Percentiles rank a stretch among this genome's conserved stretches.
Evolutionary conservation across 2,329 filamentous ascomycete genomes (phyloP).

Genomic region (Sporothrix globosa): DNA sequence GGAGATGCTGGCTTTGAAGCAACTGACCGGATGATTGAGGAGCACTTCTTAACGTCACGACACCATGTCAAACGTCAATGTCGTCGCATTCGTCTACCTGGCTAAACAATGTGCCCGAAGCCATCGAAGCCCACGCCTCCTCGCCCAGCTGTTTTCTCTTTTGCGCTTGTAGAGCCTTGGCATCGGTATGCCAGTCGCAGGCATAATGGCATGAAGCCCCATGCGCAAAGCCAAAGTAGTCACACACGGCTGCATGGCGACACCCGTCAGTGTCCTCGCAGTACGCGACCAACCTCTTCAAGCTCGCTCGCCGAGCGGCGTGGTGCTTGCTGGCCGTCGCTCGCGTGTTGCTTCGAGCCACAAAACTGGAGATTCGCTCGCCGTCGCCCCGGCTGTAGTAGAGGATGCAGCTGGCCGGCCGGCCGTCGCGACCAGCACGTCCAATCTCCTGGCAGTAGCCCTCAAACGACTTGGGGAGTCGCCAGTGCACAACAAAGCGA

Average conservation of each 20-base stretch:
- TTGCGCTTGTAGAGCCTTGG: conserved; percentile 58
- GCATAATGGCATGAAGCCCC: conserved; percentile 69
- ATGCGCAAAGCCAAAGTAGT: conserved; percentile 72
- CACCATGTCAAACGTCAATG: background rate
- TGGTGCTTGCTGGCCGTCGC: conserved; percentile 50
- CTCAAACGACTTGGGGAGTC: conserved; percentile 90
- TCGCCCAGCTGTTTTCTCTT: conserved; percentile 60
- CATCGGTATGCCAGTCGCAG: conserved; percentile 78
- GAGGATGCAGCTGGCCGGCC: conserved; percentile 81
- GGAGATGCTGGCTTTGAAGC: conserved; percentile 28
- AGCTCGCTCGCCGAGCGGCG: conserved; percentile 59
- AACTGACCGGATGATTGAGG: background rate
- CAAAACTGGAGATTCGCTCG: conserved; percentile 68
- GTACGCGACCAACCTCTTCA: conserved; percentile 72
- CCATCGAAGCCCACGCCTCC: conserved; percentile 57
- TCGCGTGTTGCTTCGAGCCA: conserved; percentile 43
- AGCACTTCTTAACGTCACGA: background rate
- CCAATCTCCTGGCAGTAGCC: conserved; percentile 96
- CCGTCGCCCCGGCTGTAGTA: conserved; percentile 90
- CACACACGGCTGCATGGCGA: conserved; percentile 73
- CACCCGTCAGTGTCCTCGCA: conserved; percentile 77
- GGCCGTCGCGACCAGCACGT: conserved; percentile 85
- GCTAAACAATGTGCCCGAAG: background rate
- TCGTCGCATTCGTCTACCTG: conserved; percentile 5
- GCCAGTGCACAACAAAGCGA: conserved; percentile 93